Conservation (phyloP, 1,284 basidiomycete species). For the Serendipita sp. region DNA sequence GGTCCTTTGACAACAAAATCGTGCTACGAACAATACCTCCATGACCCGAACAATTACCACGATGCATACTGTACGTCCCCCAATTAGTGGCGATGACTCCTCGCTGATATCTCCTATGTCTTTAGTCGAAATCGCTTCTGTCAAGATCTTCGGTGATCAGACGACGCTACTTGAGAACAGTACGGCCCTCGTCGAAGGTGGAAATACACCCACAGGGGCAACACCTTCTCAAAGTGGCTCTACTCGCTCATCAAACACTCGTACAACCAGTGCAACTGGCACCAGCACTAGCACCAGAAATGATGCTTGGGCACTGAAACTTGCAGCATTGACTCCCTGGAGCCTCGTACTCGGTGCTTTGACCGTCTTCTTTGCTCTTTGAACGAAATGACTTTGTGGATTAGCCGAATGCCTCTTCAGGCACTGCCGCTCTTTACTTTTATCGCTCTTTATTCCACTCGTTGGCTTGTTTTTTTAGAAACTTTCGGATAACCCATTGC, state of each 20-base stretch:
- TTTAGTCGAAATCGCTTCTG: not conserved
- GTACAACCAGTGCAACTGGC: too few relatives aligned
- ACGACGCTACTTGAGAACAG: not conserved
- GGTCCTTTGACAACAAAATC: not conserved
- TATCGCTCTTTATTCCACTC: too few relatives aligned
- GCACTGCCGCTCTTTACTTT: too few relatives aligned
- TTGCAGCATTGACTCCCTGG: too few relatives aligned
- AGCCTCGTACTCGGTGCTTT: too few relatives aligned
- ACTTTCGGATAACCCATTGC: too few relatives aligned
- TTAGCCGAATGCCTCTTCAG: too few relatives aligned
- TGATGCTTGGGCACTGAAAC: too few relatives aligned
- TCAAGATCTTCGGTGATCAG: conserved; percentile 2
- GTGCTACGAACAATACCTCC: not conserved
- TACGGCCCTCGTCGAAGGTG: not conserved
- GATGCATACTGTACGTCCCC: not conserved
- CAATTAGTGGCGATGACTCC: not conserved
- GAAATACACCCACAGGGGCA: not conserved
- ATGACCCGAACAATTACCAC: not conserved
- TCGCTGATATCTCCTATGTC: not conserved
- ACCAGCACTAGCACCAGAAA: too few relatives aligned
- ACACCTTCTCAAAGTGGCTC: not conserved
- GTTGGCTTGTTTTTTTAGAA: not conserved
- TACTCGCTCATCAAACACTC: too few relatives aligned
- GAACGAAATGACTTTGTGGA: too few relatives aligned
- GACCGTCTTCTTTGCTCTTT: too few relatives aligned